Base-by-base conservation (phyloP, 305 asterid genomes). In the Fraxinus floribunda region DNA sequence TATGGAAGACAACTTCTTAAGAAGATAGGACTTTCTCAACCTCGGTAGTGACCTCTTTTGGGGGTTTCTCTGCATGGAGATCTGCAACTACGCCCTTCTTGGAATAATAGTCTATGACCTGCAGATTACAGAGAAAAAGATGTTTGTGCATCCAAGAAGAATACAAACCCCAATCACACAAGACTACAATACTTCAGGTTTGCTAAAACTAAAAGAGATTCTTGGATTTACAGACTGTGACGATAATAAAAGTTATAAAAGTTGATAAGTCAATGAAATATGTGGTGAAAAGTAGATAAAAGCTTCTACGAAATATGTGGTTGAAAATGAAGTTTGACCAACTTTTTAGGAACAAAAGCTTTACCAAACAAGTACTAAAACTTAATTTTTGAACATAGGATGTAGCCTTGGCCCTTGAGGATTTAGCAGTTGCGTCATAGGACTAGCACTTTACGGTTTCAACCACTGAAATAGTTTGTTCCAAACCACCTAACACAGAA, bases 21-120 rank as follows among this genome's bases (percentile, higher is more conserved):
- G 94, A 84, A 82, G 94, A 91, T 44, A 92, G 90, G 38, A 79
- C 91, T 86, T 89, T 91, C 87, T 87, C 84, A 79, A 93, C 92
- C 90, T 92, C 97, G 16, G 80, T 22, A 0, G 92, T 84, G 76
- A 92, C 97, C 78, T 89, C 92, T 75, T 86, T 89, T 20, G 94
- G 93, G 20, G 88, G 87, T 84, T 91, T 93, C 85, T 93, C 97
- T 7, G 95, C 95, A 1, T 89, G 93, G 79, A 94, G 94, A 85
- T 88, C 87, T 1, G 91, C 93, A 79, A 91, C 92, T 7, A 89
- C 75, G 46, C 93, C 92, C 89, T 89, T 92, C 80, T 81, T 90
- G 22, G 76, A 86, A 78, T 92, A 92, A 84, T 94, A 91, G 75
- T 89, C 92, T 49, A 92, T 89, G 7, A 92, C 97, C 97, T 94